Conservation (phyloP, 2,329 filamentous ascomycete genomes). For the Alternaria infectoria region DNA sequence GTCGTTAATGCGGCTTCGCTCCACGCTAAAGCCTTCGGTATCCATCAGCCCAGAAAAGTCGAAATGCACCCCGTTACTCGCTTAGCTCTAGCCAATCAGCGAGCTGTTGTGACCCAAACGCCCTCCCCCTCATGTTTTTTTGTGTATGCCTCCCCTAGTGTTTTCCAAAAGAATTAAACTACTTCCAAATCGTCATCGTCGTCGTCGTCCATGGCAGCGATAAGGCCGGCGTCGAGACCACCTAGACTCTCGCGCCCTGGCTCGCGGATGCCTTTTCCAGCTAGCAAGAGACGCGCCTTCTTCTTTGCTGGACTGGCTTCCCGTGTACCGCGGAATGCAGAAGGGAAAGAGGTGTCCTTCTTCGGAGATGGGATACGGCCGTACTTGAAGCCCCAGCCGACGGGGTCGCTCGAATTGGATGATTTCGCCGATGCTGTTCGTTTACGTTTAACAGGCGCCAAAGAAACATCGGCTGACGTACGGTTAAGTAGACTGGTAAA, state of each 20-base stretch:
- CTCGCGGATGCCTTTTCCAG: slow-evolving; percentile 56
- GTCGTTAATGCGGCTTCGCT: slow-evolving; percentile 23
- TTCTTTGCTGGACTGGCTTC: slow-evolving; percentile 54
- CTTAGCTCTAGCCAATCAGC: slow-evolving; percentile 42
- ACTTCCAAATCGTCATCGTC: slow-evolving; percentile 59
- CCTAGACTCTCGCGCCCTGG: slow-evolving; percentile 56
- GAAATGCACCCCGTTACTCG: slow-evolving; percentile 32
- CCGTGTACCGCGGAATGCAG: slow-evolving; percentile 36
- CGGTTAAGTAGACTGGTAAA: slow-evolving; percentile 54
- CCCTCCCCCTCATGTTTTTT: slow-evolving; percentile 12
- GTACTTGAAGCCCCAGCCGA: slow-evolving; percentile 57
- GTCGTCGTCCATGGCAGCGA: slow-evolving; percentile 50
- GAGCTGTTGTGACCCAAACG: slow-evolving; percentile 21
- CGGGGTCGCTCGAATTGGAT: slow-evolving; percentile 40
- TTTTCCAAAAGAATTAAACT: slow-evolving; percentile 47
- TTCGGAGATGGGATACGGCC: slow-evolving; percentile 48
- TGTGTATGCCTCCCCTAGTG: slow-evolving; percentile 1
- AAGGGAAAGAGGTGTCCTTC: slow-evolving; percentile 25
- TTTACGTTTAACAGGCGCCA: slow-evolving; percentile 55
- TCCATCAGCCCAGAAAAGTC: slow-evolving; percentile 25
- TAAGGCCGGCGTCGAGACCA: slow-evolving; percentile 40
- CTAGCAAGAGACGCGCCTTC: slow-evolving; percentile 55
- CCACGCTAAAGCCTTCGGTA: slow-evolving; percentile 10
- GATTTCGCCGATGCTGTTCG: slow-evolving; percentile 42
- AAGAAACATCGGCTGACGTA: slow-evolving; percentile 50